phyloP scores from a whole-genome alignment of 345 rosid genomes.

The Fremontodendron californicum region DNA sequence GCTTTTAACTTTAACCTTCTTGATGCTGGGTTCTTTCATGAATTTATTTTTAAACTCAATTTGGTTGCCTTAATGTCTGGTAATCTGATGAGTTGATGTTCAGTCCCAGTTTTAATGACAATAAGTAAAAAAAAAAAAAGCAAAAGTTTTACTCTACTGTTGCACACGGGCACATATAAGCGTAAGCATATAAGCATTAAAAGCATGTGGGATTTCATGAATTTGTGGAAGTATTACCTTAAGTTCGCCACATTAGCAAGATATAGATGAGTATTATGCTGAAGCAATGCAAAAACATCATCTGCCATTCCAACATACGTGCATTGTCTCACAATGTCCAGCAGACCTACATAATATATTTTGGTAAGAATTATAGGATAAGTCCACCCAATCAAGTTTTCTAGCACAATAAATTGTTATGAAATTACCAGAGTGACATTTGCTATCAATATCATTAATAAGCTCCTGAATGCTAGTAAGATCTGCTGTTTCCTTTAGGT shows the following conservation, averaged over 20 bases:
- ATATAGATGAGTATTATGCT: slow-evolving; percentile 78
- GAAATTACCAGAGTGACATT: slow-evolving; percentile 61
- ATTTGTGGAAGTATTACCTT: slow-evolving; percentile 45
- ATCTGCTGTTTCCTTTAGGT: slow-evolving; percentile 87
- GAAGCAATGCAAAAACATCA: slow-evolving; percentile 82
- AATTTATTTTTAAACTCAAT: background rate
- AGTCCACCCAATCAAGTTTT: slow-evolving; percentile 12
- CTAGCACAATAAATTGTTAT: slow-evolving; percentile 10
- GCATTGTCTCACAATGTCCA: slow-evolving; percentile 71
- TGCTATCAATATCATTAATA: slow-evolving; percentile 52
- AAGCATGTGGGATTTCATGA: background rate
- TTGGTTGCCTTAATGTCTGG: background rate
- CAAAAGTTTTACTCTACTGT: background rate
- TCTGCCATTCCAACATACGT: slow-evolving; percentile 97
- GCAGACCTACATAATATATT: slow-evolving; percentile 51
- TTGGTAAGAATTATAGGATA: slow-evolving; percentile 1
- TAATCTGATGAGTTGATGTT: background rate
- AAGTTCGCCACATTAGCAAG: slow-evolving; percentile 85
- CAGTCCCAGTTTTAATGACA: background rate
- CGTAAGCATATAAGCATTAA: background rate
- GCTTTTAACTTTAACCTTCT: background rate
- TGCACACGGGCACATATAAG: background rate
- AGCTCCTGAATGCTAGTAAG: slow-evolving; percentile 91
- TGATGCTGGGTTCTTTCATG: background rate
- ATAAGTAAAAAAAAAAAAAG: background rate